Conservation (phyloP, 2,329 filamentous ascomycete genomes). For the Cladophialophora yegresii region DNA sequence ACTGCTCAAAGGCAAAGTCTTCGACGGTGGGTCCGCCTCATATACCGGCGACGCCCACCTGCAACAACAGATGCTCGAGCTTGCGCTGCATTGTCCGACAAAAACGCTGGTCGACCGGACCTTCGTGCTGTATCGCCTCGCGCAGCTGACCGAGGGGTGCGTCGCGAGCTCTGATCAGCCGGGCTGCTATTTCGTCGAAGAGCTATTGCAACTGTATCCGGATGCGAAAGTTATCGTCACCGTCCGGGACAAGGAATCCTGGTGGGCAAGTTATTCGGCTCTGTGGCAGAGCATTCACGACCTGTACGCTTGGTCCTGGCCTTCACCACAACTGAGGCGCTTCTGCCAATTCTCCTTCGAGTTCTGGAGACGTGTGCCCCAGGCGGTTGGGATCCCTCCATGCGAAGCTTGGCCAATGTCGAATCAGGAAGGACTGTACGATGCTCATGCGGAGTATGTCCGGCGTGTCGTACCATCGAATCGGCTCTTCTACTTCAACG, state of each 20-base stretch:
- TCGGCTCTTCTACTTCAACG: conserved; percentile 13
- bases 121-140: conserved; percentile 11
- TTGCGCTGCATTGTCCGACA: conserved; percentile 10
- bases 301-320: conserved; percentile 12
- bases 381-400: conserved; percentile 8
- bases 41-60: neutral
- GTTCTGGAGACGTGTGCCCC: conserved; percentile 16
- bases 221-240: conserved; percentile 14
- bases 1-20: conserved; percentile 7
- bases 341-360: conserved; percentile 9
- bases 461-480: conserved; percentile 3
- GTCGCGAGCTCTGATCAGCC: conserved; percentile 14
- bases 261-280: conserved; percentile 15
- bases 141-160: conserved; percentile 8
- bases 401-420: conserved; percentile 11
- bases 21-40: conserved; percentile 8
- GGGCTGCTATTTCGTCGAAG: conserved; percentile 11
- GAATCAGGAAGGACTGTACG: conserved; percentile 14
- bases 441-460: conserved; percentile 14
- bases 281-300: conserved; percentile 13
- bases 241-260: conserved; percentile 6
- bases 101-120: conserved; percentile 9
- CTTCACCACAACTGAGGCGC: conserved; percentile 6
- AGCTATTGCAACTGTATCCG: conserved; percentile 11
- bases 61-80: conserved; percentile 14